Base-by-base conservation (phyloP, 805 yeast species). In the Candida boidinii region DNA sequence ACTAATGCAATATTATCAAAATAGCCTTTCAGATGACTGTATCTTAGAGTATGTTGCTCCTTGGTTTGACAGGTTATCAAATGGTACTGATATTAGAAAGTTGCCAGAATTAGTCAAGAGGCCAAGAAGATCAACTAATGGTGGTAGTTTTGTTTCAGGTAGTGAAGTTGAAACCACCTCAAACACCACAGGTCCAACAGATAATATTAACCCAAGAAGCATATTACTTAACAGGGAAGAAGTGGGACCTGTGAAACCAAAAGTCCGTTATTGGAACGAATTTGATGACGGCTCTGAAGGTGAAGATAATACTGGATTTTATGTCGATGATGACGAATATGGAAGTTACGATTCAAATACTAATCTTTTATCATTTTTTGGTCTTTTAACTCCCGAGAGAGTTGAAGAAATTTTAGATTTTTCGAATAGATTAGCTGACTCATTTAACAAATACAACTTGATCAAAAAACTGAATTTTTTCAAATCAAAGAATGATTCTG, bases 191-290 rank as follows among this genome's bases (percentile, higher is more conserved):
- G 28, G 26, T 22, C 35, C 39, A 33, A 26, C 38, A 22, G 10
- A 25, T 36, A 27, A 23, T 33, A n/a, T n/a, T n/a, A n/a, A n/a
- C n/a, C n/a, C n/a, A n/a, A n/a, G n/a, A n/a, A n/a, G n/a, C n/a
- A n/a, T n/a, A n/a, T n/a, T n/a, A n/a, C n/a, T n/a, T n/a, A 19
- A 7, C 41, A 19, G 17, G 23, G 30, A 34, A 15, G 31, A 36
- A 24, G 38, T 37, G 17, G 29, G 37, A 14, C 17, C 34, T 12
- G 5, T 32, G 5, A 43, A 43, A 22, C 37, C 36, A 4, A 41
- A 46, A 17, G n/a, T n/a, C n/a, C 44, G 78, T 29, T 76, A 76
- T 49, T 76, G 83, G 83, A 76, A 76, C 45, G 83, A 76, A 53
- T 76, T 76, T 47, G 83, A 76, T 44, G 64, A 76, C 44, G 70